Evolutionary conservation across 768 basidiomycete genomes (phyloP).

Genomic region (Pleurotus eryngii): DNA sequence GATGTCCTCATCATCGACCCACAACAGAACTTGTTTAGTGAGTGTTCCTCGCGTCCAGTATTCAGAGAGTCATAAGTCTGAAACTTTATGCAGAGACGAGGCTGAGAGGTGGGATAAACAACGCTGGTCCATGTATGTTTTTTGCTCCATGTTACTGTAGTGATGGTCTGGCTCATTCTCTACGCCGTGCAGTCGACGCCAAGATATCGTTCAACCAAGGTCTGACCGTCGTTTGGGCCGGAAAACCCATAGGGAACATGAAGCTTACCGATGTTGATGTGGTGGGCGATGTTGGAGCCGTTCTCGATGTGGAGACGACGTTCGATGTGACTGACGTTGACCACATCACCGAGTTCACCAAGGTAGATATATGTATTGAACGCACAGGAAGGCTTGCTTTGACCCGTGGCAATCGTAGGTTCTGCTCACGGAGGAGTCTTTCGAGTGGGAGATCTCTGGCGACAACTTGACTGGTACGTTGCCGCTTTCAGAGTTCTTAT

Average conservation of each 20-base stretch:
- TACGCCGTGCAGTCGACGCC: slow-evolving; percentile 51
- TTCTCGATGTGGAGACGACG: slow-evolving; percentile 46
- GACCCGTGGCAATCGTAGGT: slow-evolving; percentile 23
- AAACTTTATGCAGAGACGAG: slow-evolving; percentile 33
- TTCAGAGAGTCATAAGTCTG: neutral
- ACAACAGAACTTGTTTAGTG: slow-evolving; percentile 55
- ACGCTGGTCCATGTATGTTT: slow-evolving; percentile 68
- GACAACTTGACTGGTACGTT: slow-evolving; percentile 56
- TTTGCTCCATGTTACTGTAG: neutral
- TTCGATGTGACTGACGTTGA: slow-evolving; percentile 59
- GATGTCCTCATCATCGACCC: slow-evolving; percentile 62
- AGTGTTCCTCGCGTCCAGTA: slow-evolving; percentile 10
- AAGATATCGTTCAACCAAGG: slow-evolving; percentile 63
- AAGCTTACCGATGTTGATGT: slow-evolving; percentile 58
- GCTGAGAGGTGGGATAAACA: slow-evolving; percentile 60
- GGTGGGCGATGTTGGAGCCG: slow-evolving; percentile 61
- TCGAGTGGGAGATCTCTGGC: slow-evolving; percentile 67
- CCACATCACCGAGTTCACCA: slow-evolving; percentile 62
- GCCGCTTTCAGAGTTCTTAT: neutral
- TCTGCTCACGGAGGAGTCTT: slow-evolving; percentile 60
- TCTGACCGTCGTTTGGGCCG: slow-evolving; percentile 58
- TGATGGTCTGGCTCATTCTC: slow-evolving; percentile 4
- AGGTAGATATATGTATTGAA: slow-evolving; percentile 29
- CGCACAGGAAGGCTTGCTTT: neutral
- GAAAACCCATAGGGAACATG: slow-evolving; percentile 54